Base-by-base conservation (phyloP, 2,329 filamentous ascomycete genomes). In the Aspergillus candidus region DNA sequence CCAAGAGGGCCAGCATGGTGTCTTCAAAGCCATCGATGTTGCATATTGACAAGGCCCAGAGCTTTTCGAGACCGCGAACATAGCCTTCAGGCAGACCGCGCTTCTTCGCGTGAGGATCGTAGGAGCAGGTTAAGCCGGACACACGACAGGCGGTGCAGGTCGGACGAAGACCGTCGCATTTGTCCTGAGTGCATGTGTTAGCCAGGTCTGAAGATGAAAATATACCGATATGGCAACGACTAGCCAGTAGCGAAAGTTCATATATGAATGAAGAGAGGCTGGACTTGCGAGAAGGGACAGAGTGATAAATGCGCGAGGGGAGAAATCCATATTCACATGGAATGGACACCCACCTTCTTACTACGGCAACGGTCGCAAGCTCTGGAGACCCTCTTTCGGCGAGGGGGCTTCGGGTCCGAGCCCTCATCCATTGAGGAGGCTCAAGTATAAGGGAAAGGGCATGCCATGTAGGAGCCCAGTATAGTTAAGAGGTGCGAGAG, bases 81-180 rank as follows among this genome's bases (percentile, higher is more conserved):
- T 72, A 72, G 32, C 70, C 70, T 50, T 72, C 70, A 2, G 69
- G 70, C 12, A 72, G 53, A 13, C 70, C 70, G 41, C 70, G 63
- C 51, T 72, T 72, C 53, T 71, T 72, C 38, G 62, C 67, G 43
- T 63, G 61, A 11, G 69, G 66, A 41, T 72, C 66, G 53, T 72
- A 72, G 22, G 63, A 65, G 44, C 70, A 72, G 29, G 61, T 54
- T 40, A 68, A 65, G 45, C 62, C 63, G 7, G 67, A 64, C 15
- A 58, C 61, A 43, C 60, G 59, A 47, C 70, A 72, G 45, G 67
- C 66, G 27, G 67, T 66, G 46, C 70, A 72, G 34, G 64, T 58
- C 31, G 70, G 70, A 49, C 66, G 66, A 29, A 60, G 53, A 12
- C 69, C 70, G 51, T 72, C 69, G 49, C 70, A 72, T 59, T 69